Base-by-base conservation (phyloP, 2,329 filamentous ascomycete species). In the Aspergillus melleus region DNA sequence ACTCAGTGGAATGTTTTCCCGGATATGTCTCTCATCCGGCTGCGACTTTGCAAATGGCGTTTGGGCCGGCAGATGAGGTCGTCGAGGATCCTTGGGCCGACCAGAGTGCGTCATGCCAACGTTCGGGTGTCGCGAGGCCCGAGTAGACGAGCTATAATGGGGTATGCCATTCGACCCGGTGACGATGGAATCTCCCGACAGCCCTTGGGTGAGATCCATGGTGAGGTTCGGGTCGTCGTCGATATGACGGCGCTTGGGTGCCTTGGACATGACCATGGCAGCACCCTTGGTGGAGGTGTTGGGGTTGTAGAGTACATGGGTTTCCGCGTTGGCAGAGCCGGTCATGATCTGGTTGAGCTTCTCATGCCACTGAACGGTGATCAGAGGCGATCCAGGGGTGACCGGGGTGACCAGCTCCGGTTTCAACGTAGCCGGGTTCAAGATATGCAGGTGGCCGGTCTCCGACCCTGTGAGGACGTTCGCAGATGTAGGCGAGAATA, bases 291-390 rank as follows among this genome's bases (percentile, higher is more conserved):
- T 84, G 22, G 95, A 99, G 67, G 87, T 88, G n/a, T 82, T 86
- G 2, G 95, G 95, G 71, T 90, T 94, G 80, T 95, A 99, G 52
- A 99, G 88, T 47, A 98, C 85, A 70, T 93, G 94, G 0, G 90
- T 92, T 76, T 96, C 90, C 58, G 89, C 88, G 71, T 97, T 96
- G 55, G 92, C 92, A 50, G 94, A 97, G 60, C 93, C 94, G 9
- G 94, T 96, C 64, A 98, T 77, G 70, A 99, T 96, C 72, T 99
- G 95, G 74, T 99, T 98, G 71, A 99, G 87, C 76, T 92, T 96
- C 20, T 90, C 84, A 71, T 99, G 94, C 95, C 95, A 99, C 63
- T 90, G 82, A 26, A 96, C 91, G 2, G 88, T 88, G 62, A 98
- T 90, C 9, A 99, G 79, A 1, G 94, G 86, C 6, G 88, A 90